Conservation (phyloP, 2,329 filamentous ascomycete species). For the Neonectria neomacrospora region DNA sequence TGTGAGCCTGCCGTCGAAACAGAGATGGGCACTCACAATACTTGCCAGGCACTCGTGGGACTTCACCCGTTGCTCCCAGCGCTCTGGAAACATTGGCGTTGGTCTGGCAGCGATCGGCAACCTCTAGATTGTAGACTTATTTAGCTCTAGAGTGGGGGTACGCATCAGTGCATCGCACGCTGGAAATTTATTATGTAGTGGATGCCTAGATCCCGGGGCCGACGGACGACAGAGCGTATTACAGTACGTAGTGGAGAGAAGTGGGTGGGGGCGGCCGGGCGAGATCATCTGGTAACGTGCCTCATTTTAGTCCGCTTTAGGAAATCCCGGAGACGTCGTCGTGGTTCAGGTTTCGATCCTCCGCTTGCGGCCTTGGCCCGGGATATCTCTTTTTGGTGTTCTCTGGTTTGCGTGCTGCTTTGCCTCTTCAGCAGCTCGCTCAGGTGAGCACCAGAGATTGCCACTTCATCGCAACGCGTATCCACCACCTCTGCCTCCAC, state of each 20-base stretch:
- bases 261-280: neutral
- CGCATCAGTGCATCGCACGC: neutral
- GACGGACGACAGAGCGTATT: slow-evolving; percentile 4
- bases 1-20: neutral
- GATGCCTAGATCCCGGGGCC: slow-evolving; percentile 7
- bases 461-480: neutral
- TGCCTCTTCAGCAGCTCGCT: slow-evolving; percentile 10
- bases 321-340: slow-evolving; percentile 30
- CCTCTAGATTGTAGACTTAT: neutral
- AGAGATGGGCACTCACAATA: slow-evolving; percentile 2
- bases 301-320: slow-evolving; percentile 27
- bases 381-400: slow-evolving; percentile 24
- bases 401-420: slow-evolving; percentile 10
- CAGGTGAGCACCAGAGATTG: slow-evolving; percentile 18
- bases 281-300: neutral
- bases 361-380: slow-evolving; percentile 22
- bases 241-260: neutral
- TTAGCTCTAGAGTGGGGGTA: no score
- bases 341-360: slow-evolving; percentile 1
- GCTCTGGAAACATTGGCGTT: slow-evolving; percentile 24
- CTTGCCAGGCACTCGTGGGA: neutral
- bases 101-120: slow-evolving; percentile 24
- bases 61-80: slow-evolving; percentile 9
- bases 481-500: slow-evolving; percentile 7
- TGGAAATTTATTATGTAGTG: no score